These are phyloP conservation scores for Aspergillus luchuensis DNA, from an alignment of 2,329 filamentous ascomycete species.

Conservation along the genomic window DNA sequence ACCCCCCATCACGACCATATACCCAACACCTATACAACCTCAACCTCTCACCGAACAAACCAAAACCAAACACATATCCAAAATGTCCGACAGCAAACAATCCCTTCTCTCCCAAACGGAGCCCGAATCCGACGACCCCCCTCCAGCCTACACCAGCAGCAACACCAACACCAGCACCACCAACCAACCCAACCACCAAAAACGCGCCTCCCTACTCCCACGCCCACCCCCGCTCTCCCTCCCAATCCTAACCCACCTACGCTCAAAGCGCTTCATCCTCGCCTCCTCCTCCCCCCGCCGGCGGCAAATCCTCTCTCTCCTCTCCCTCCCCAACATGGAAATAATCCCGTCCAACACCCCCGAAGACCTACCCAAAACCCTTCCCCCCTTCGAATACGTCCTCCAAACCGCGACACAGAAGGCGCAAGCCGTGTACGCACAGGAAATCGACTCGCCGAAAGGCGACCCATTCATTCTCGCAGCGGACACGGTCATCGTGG, in stretches of 20 bases:
- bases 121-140: slow-evolving; percentile 26
- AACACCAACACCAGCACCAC: slow-evolving; percentile 10
- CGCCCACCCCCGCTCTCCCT: slow-evolving; percentile 67
- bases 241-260: slow-evolving; percentile 75
- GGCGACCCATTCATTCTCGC: slow-evolving; percentile 84
- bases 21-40: too few relatives aligned
- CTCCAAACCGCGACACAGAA: slow-evolving; percentile 83
- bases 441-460: slow-evolving; percentile 58
- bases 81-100: slow-evolving; percentile 36
- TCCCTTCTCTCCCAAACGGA: slow-evolving; percentile 24
- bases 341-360: slow-evolving; percentile 79
- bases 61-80: neutral
- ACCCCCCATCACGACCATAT: too few relatives aligned
- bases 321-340: slow-evolving; percentile 81
- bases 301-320: slow-evolving; percentile 73
- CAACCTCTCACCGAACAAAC: neutral
- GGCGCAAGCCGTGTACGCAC: slow-evolving; percentile 70
- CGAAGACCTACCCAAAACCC: slow-evolving; percentile 79
- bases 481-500: slow-evolving; percentile 86
- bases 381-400: slow-evolving; percentile 88
- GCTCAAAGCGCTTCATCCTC: slow-evolving; percentile 79
- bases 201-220: slow-evolving; percentile 30
- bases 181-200: slow-evolving; percentile 13
- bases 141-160: slow-evolving; percentile 37
- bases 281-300: slow-evolving; percentile 87